Percentiles rank a stretch among this genome's conserved stretches.
Evolutionary conservation across 305 asterid species (phyloP).

Genomic region (Withania somnifera): DNA sequence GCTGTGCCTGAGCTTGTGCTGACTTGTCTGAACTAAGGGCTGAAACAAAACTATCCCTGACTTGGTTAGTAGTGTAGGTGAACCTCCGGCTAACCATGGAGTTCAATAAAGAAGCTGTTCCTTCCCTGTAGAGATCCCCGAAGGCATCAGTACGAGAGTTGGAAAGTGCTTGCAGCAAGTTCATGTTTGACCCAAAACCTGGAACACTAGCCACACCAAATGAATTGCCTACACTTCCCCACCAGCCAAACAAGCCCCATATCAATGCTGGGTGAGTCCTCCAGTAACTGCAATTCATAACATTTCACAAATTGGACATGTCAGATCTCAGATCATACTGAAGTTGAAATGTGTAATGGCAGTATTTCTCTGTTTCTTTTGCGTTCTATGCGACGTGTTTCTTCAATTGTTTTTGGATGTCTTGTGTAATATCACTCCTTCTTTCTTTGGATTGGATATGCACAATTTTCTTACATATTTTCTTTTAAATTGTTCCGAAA

Average conservation of each 20-base stretch:
- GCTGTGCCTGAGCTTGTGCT: conserved; percentile 12
- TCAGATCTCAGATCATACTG: background rate
- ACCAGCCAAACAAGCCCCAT: conserved; percentile 9
- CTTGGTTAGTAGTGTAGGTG: conserved; percentile 7
- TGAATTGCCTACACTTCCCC: conserved; percentile 4
- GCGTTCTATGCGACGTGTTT: background rate
- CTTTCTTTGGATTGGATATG: background rate
- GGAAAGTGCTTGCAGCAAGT: conserved; percentile 10
- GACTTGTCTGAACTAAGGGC: conserved; percentile 11
- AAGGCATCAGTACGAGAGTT: background rate
- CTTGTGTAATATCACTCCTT: background rate
- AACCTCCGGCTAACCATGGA: conserved; percentile 10
- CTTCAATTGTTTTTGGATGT: background rate
- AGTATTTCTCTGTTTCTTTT: background rate
- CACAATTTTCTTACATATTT: background rate
- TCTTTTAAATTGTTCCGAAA: background rate
- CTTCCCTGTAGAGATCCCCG: conserved; percentile 11
- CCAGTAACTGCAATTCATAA: conserved; percentile 12
- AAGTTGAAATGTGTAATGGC: background rate
- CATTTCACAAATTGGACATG: too few relatives aligned
- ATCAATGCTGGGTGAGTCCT: conserved; percentile 9
- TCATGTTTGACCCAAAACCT: conserved; percentile 6
- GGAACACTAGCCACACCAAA: conserved; percentile 10
- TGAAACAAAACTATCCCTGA: background rate
- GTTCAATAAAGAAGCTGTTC: conserved; percentile 15